phyloP scores from a whole-genome alignment of 2,329 filamentous ascomycete genomes.

The Blastomyces percursus region DNA sequence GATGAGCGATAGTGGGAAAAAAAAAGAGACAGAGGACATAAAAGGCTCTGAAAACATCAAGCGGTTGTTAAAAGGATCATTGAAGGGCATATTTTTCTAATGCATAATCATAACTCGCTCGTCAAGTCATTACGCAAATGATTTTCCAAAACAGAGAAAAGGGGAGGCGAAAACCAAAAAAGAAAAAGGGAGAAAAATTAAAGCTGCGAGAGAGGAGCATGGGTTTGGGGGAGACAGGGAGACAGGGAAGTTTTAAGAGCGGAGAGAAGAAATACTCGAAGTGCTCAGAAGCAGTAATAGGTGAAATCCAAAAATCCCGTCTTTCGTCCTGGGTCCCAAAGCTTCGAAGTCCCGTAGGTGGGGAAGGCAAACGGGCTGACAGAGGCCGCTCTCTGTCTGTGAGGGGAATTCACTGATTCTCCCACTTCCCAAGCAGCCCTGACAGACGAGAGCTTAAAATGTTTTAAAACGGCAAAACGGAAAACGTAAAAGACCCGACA shows the following conservation, averaged over 20 bases:
- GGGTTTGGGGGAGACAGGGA: background rate
- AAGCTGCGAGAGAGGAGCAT: background rate
- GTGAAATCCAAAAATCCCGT: background rate
- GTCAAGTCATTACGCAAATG: background rate
- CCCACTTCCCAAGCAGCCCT: background rate
- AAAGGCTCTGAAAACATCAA: background rate
- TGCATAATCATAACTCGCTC: background rate
- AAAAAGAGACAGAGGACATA: background rate
- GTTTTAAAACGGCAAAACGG: slow-evolving; percentile 8
- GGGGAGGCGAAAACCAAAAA: too few relatives aligned
- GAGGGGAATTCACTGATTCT: background rate
- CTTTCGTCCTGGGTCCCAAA: background rate
- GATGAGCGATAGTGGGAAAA: background rate
- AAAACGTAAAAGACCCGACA: background rate
- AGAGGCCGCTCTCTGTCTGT: background rate
- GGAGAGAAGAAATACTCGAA: background rate
- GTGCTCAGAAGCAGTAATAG: background rate
- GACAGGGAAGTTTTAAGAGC: too few relatives aligned
- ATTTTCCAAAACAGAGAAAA: background rate
- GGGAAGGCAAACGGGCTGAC: background rate
- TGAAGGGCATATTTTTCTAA: background rate
- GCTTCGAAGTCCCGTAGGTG: background rate
- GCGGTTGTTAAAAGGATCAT: background rate
- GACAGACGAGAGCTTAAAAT: slow-evolving; percentile 1
- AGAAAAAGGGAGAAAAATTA: background rate